Evolutionary conservation across 345 rosid species (phyloP).

Genomic region (Angophora floribunda): DNA sequence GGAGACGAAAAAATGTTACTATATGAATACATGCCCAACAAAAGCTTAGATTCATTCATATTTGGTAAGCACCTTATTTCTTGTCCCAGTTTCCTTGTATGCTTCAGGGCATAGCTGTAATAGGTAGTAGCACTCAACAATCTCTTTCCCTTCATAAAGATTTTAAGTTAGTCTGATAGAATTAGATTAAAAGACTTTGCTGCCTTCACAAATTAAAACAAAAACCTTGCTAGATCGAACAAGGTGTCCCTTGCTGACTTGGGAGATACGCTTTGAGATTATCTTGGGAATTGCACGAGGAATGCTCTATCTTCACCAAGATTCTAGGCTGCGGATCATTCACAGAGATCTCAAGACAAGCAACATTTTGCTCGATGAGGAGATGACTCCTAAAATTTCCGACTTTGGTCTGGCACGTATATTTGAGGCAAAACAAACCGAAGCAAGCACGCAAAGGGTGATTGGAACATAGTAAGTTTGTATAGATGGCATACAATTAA

Average conservation of each 20-base stretch:
- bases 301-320: slow-evolving; percentile 63
- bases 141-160: too few species aligned
- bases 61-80: slow-evolving; percentile 28
- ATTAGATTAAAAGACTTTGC: not conserved
- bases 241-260: slow-evolving; percentile 16
- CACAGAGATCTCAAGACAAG: slow-evolving; percentile 67
- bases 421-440: slow-evolving; percentile 42
- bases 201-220: not conserved
- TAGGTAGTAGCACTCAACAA: too few species aligned
- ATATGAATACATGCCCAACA: slow-evolving; percentile 54
- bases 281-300: slow-evolving; percentile 69
- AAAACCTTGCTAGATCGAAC: slow-evolving; percentile 17
- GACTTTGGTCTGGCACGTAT: slow-evolving; percentile 75
- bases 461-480: slow-evolving; percentile 65
- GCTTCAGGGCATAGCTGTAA: too few species aligned
- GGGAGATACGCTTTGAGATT: slow-evolving; percentile 37
- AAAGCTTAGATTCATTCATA: slow-evolving; percentile 44
- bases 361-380: slow-evolving; percentile 50
- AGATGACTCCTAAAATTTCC: slow-evolving; percentile 69
- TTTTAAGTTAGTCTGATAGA: not conserved
- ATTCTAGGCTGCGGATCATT: slow-evolving; percentile 59
- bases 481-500: not conserved
- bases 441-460: slow-evolving; percentile 42
- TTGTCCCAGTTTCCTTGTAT: not conserved
- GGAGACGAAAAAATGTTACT: slow-evolving; percentile 39